phyloP scores from a whole-genome alignment of 768 basidiomycete species.

The Bullera alba region DNA sequence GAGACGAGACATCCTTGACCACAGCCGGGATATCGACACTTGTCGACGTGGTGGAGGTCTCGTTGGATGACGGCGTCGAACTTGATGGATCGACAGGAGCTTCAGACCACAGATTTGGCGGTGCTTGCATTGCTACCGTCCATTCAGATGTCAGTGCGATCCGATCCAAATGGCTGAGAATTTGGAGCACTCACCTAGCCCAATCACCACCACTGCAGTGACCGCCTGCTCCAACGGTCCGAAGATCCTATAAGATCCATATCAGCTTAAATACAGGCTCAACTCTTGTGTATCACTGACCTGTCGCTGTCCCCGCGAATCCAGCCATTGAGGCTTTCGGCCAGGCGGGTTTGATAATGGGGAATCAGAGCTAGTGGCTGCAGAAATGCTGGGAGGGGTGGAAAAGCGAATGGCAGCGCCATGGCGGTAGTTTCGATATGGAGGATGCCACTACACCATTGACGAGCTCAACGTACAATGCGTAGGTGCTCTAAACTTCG shows the following conservation, averaged over 20 bases:
- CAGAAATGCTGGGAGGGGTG: conserved; percentile 21
- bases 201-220: conserved; percentile 19
- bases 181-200: conserved; percentile 16
- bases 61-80: neutral
- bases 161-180: neutral
- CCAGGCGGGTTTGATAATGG: conserved; percentile 6
- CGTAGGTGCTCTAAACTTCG: too few relatives aligned
- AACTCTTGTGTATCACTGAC: neutral
- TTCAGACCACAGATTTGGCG: conserved; percentile 2
- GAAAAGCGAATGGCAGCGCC: too few relatives aligned
- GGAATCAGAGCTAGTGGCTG: conserved; percentile 22
- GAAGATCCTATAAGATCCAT: conserved; percentile 22
- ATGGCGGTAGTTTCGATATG: too few relatives aligned
- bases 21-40: neutral
- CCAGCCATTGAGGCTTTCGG: neutral
- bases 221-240: conserved; percentile 34
- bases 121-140: conserved; percentile 15
- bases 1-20: neutral
- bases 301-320: conserved; percentile 6
- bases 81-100: neutral
- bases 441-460: too few relatives aligned
- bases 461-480: too few relatives aligned
- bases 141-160: too few relatives aligned
- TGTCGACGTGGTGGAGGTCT: neutral
- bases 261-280: neutral